A percentile compares a stretch with the other conserved stretches of the same genome.
Conservation (phyloP, 306 rosid species). For the Cajanus cajan region DNA sequence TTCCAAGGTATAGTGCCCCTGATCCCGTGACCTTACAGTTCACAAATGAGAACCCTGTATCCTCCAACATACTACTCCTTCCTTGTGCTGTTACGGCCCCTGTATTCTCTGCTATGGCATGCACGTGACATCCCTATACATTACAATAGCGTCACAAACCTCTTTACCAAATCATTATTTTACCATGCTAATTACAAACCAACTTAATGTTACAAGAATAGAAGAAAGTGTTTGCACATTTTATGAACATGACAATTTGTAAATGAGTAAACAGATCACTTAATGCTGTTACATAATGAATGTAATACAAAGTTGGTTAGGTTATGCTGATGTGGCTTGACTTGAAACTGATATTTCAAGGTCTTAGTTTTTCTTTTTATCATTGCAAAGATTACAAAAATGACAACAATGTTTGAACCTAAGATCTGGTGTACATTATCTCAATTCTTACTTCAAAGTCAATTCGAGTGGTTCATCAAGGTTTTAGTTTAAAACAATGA, state of each 20-base stretch:
- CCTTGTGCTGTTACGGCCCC: conserved; percentile 97
- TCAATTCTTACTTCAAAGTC: too few species aligned
- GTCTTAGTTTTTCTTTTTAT: not conserved
- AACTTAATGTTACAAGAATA: not conserved
- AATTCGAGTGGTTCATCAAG: too few species aligned
- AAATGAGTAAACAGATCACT: not conserved
- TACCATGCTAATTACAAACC: not conserved
- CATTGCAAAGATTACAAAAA: too few species aligned
- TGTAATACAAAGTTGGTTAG: not conserved
- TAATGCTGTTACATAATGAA: not conserved
- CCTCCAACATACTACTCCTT: conserved; percentile 71
- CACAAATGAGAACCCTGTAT: conserved; percentile 95
- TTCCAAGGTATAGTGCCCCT: conserved; percentile 91
- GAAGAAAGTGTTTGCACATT: not conserved
- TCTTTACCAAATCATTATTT: not conserved
- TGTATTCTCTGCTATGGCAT: conserved; percentile 69
- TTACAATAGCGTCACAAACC: not conserved
- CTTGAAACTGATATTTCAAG: not conserved
- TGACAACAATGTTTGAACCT: too few species aligned
- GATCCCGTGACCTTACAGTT: conserved; percentile 98
- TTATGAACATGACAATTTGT: not conserved
- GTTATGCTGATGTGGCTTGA: not conserved
- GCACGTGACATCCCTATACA: conserved; percentile 88
- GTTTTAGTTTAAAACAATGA: not conserved
- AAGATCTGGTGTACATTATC: too few species aligned